phyloP scores from a whole-genome alignment of 345 rosid species.

The Populus alba region DNA sequence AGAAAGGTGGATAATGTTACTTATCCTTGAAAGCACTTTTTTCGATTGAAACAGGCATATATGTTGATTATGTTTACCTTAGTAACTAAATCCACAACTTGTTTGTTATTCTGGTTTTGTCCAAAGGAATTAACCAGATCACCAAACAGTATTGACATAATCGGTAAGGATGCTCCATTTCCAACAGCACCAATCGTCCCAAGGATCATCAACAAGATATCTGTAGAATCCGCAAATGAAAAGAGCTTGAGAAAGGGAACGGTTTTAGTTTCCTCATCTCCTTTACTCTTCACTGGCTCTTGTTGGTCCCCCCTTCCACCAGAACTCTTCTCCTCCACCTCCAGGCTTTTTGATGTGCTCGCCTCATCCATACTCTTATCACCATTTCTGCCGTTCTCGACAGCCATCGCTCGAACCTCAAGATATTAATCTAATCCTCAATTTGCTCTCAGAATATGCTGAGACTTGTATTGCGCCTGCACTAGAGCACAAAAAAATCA shows the following conservation, averaged over 20 bases:
- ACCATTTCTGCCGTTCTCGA: slow-evolving; percentile 22
- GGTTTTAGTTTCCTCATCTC: slow-evolving; percentile 46
- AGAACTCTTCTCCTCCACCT: slow-evolving; percentile 23
- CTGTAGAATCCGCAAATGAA: slow-evolving; percentile 66
- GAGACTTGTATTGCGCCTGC: background rate
- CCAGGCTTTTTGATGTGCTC: slow-evolving; percentile 42
- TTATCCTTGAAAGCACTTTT: background rate
- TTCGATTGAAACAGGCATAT: background rate
- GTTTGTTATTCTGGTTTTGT: slow-evolving; percentile 42
- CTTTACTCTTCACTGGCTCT: slow-evolving; percentile 34
- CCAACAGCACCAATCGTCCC: slow-evolving; percentile 72
- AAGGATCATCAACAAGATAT: slow-evolving; percentile 54
- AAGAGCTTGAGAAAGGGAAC: slow-evolving; percentile 78
- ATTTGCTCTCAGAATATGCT: background rate
- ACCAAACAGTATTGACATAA: slow-evolving; percentile 80
- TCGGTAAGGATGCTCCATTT: slow-evolving; percentile 66
- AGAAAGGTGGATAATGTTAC: background rate
- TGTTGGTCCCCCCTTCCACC: slow-evolving; percentile 14
- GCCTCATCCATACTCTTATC: slow-evolving; percentile 29
- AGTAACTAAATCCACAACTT: slow-evolving; percentile 44
- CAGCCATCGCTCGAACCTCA: slow-evolving; percentile 28
- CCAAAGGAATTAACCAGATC: slow-evolving; percentile 63
- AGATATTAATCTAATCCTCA: background rate
- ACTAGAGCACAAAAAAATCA: background rate
- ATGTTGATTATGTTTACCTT: slow-evolving; percentile 39